These are phyloP conservation scores for Populus alba DNA, from an alignment of 345 rosid genomes.

Conservation along the genomic window DNA sequence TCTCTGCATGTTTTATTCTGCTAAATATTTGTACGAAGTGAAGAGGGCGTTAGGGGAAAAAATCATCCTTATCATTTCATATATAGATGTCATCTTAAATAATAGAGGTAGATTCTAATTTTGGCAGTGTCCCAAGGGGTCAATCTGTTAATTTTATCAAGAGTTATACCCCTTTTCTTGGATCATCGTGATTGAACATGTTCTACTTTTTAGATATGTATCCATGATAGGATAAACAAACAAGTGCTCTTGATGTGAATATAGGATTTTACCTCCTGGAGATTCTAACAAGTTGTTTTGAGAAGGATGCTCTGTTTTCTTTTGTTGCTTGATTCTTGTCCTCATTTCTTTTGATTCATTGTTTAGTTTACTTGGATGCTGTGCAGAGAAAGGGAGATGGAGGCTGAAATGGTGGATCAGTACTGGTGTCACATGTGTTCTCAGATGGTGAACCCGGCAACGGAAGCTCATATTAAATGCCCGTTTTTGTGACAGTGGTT, in stretches of 20 bases:
- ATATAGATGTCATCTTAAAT: not conserved
- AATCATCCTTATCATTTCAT: not conserved
- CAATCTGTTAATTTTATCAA: not conserved
- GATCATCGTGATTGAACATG: not conserved
- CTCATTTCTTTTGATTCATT: not conserved
- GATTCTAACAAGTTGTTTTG: not conserved
- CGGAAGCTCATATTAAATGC: conserved; percentile 45
- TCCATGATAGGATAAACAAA: not conserved
- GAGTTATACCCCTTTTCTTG: not conserved
- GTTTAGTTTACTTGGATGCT: conserved; percentile 1
- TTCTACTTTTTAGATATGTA: not conserved
- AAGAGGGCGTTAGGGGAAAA: not conserved
- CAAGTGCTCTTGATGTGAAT: not conserved
- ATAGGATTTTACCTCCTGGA: not conserved
- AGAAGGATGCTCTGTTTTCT: not conserved
- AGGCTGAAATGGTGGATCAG: conserved; percentile 41
- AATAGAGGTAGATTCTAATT: not conserved
- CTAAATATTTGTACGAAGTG: not conserved
- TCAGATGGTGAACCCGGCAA: conserved; percentile 42
- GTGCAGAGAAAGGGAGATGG: conserved; percentile 40
- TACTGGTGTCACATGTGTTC: conserved; percentile 72
- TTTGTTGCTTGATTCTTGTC: not conserved
- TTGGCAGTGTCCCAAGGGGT: not conserved
- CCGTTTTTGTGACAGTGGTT: conserved; percentile 53
- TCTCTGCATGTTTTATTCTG: not conserved